Evolutionary conservation across 371 early-diverging fungal species (phyloP).

Genomic region (Apophysomyces elegans): DNA sequence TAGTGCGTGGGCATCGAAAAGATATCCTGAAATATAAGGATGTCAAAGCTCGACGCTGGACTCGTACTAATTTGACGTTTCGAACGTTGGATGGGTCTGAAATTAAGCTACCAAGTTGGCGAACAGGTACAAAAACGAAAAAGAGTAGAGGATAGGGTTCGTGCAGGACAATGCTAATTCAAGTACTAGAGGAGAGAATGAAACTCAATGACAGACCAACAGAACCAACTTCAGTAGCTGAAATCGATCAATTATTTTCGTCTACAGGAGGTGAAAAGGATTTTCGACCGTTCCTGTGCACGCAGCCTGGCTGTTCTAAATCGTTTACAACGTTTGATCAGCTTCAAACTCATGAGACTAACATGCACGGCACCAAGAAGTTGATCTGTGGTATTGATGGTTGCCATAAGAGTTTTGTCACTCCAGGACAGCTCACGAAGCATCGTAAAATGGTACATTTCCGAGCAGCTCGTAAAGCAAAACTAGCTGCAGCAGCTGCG

Average conservation of each 20-base stretch:
- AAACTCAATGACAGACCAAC: conserved; percentile 37
- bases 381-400: conserved; percentile 54
- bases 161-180: not conserved
- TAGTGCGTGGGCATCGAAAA: conserved; percentile 16
- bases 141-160: not conserved
- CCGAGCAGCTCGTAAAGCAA: conserved; percentile 49
- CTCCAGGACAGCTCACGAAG: conserved; percentile 52
- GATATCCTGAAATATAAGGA: conserved; percentile 45
- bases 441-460: conserved; percentile 62
- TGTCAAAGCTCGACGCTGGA: conserved; percentile 40
- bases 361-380: conserved; percentile 57
- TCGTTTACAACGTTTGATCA: conserved; percentile 51
- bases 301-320: conserved; percentile 52
- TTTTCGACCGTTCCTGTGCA: conserved; percentile 52
- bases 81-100: conserved; percentile 39
- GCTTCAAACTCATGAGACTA: conserved; percentile 52
- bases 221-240: conserved; percentile 47
- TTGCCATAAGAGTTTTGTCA: conserved; percentile 54
- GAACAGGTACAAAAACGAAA: conserved; percentile 26
- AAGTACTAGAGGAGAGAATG: conserved; percentile 40
- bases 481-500: conserved; percentile 43
- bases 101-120: conserved; percentile 34
- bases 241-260: conserved; percentile 52
- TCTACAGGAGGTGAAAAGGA: conserved; percentile 49
- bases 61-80: conserved; percentile 30